Base-by-base conservation (phyloP, 768 basidiomycete species). In the Kwoniella pini region DNA sequence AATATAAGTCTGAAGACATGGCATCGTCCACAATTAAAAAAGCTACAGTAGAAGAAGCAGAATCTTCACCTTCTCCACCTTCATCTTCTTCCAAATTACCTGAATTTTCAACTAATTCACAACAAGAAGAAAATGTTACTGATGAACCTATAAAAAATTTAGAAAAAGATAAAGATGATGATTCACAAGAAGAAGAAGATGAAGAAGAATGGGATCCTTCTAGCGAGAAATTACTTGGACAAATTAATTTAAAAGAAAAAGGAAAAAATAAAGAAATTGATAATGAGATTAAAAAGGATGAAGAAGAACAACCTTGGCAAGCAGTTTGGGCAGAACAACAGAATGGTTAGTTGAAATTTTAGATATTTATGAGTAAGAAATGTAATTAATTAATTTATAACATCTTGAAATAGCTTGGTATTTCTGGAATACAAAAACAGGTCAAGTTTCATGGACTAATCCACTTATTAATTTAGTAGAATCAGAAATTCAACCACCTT, bases 371-470 rank as follows among this genome's bases (percentile, higher is more conserved):
- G 3, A 12, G n/a, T 11, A 0, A 17, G 31, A 40, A n/a, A n/a
- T n/a, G n/a, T n/a, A n/a, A n/a, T n/a, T n/a, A n/a, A n/a, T n/a
- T n/a, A n/a, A n/a, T n/a, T n/a, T n/a, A n/a, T n/a, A 36, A 36
- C 33, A 36, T 7, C 33, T 36, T n/a, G n/a, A 15, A 36, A 12
- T 44, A 78, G 77, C 77, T 1, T 78, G 74, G 64, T 78, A 78
- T 59, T 78, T 78, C 56, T 78, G 77, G 77, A 78, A 78, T 54
- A 60, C 71, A 13, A 52, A 54, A 10, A 72, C 73, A 17, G 68
- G 70, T 54, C 73, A 71, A 55, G 72, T 74, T 10, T 74, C 75
- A 61, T 78, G 77, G 77, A 72, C 68, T 44, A 78, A 78, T 51
- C 77, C 77, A 15, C 63, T 78, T 13, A 66, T 64, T 24, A 65